Evolutionary conservation across 768 basidiomycete genomes (phyloP), one percentile per base, ranked within the genome.

Genomic region (Calocera cornea): DNA sequence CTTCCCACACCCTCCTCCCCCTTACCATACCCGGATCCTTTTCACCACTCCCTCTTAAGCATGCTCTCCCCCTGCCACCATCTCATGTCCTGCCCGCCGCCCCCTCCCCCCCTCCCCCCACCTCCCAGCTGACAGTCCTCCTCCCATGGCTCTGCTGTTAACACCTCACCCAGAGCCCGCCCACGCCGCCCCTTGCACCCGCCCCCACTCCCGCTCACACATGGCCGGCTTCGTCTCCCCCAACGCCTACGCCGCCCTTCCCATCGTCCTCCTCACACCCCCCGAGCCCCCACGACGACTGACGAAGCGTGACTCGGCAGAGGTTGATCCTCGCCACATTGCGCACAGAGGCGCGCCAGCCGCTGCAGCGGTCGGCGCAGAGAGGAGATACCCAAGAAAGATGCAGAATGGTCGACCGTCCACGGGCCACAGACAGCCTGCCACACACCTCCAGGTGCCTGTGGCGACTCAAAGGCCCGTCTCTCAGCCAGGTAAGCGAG

Each of bases 71-170:
- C 31, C 31, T n/a, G n/a, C 14, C 24, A 16, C 54, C 54, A 60
- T 29, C 54, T 60, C 24, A 60, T 60, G 54, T 27, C 54, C 54
- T 60, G 14, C 54, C 54, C 54, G 54, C 54, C 54, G 54, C 54
- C 54, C 31, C 31, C 22, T 27, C 11, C 19, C 31, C 31, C 54
- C 54, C 54, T 33, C 54, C 31, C 54, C 54, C 24, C 24, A 11
- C 54, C 54, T 29, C 31, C 54, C 54, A 7, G 7, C 24, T 33
- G 27, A 60, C 54, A 2, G 22, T 33, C 54, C 7, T 47, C 54
- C 19, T 31, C 27, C 22, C 54, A 60, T 60, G 54, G 54, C 54
- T 60, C 31, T 60, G 31, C 54, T 60, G 24, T 27, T 60, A 5
- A 60, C 54, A 10, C 54, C 54, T 16, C 54, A 60, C 31, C 54